These are phyloP conservation scores for Pseudonitzschia pungens DNA, from an alignment of 108 stramenopile species.

Conservation along the genomic window DNA sequence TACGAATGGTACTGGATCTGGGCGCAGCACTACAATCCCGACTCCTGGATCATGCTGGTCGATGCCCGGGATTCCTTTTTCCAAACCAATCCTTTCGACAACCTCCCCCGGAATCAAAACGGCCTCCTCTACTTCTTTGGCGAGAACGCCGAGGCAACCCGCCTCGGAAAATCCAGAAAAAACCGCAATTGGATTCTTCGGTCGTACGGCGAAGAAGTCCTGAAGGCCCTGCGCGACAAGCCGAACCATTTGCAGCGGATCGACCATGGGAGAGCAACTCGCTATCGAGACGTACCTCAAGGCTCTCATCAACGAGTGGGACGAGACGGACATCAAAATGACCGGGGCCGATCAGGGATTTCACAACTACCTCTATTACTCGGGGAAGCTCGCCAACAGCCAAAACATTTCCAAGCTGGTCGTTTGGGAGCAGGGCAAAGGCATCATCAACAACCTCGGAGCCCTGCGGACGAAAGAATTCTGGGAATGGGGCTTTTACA, in stretches of 20 bases:
- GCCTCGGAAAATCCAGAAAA: slow-evolving; percentile 61
- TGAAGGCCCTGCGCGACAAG: slow-evolving; percentile 50
- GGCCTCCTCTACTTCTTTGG: slow-evolving; percentile 77
- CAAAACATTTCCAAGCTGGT: slow-evolving; percentile 55
- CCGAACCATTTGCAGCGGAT: slow-evolving; percentile 80
- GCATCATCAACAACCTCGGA: slow-evolving; percentile 81
- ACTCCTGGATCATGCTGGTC: slow-evolving; percentile 76
- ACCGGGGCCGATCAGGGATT: slow-evolving; percentile 88
- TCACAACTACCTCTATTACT: slow-evolving; percentile 82
- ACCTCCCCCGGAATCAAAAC: slow-evolving; percentile 33
- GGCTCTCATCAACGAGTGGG: slow-evolving; percentile 80
- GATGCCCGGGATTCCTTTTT: slow-evolving; percentile 84
- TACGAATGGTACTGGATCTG: slow-evolving; percentile 92
- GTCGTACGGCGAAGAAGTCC: slow-evolving; percentile 48
- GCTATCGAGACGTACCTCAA: slow-evolving; percentile 82
- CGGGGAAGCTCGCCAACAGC: slow-evolving; percentile 49
- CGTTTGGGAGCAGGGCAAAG: slow-evolving; percentile 80
- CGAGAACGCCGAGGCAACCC: slow-evolving; percentile 75
- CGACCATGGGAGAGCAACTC: slow-evolving; percentile 80
- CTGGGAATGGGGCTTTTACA: slow-evolving; percentile 68
- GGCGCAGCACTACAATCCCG: slow-evolving; percentile 60
- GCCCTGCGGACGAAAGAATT: slow-evolving; percentile 67
- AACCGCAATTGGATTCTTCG: slow-evolving; percentile 64
- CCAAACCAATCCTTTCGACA: slow-evolving; percentile 67
- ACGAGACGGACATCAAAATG: slow-evolving; percentile 62